A percentile compares a stretch with the other conserved stretches of the same genome.
These are phyloP conservation scores for Chytriomyces confervae DNA, from an alignment of 192 early-diverging fungal species.

Conservation along the genomic window DNA sequence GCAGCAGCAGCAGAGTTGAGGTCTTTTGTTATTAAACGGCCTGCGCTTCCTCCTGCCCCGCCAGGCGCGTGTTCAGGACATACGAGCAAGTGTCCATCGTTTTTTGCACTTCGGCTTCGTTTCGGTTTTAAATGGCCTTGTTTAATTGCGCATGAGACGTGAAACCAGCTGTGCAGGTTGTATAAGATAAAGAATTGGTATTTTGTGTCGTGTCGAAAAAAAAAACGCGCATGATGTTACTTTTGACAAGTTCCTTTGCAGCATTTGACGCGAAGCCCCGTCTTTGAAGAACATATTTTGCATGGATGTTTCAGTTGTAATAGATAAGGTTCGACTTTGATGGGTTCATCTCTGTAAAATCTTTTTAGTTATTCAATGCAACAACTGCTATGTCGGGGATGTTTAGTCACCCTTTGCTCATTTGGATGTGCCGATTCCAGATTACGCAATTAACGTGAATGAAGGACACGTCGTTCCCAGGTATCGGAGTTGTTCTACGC, in stretches of 20 bases:
- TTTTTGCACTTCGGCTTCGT: not conserved
- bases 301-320: constrained; percentile 11
- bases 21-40: too few species aligned
- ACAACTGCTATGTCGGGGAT: not conserved
- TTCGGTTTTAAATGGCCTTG: constrained; percentile 7
- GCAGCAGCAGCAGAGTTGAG: not conserved
- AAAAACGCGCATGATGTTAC: not conserved
- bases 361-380: not conserved
- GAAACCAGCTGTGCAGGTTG: not conserved
- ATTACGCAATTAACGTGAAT: constrained; percentile 21
- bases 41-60: too few species aligned
- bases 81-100: not conserved
- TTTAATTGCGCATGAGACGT: constrained; percentile 23
- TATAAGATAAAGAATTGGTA: not conserved
- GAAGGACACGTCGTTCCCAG: not conserved
- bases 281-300: constrained; percentile 3
- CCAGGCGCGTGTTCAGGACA: not conserved
- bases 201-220: not conserved
- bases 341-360: constrained; percentile 8
- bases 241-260: not conserved
- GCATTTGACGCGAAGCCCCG: constrained; percentile 20
- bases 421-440: constrained; percentile 10
- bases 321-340: constrained; percentile 13
- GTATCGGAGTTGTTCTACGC: not conserved
- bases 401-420: not conserved